Percentiles rank a stretch among this genome's conserved stretches.
Evolutionary conservation across 371 early-diverging fungal species (phyloP).

Genomic region (Sporodiniella umbellata): DNA sequence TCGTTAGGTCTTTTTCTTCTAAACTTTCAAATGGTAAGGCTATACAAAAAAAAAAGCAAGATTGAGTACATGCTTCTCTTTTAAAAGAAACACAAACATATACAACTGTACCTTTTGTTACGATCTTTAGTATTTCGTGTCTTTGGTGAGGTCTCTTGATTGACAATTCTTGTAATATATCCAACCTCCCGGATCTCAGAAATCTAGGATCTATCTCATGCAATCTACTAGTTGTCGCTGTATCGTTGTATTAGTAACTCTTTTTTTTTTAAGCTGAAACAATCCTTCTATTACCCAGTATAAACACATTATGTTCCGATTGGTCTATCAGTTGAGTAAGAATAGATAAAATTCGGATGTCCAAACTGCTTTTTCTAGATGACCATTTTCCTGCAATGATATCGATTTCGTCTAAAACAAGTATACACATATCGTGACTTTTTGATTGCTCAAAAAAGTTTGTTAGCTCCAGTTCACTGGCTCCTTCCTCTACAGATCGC

Average conservation of each 20-base stretch:
- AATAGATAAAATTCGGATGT: slow-evolving; percentile 26
- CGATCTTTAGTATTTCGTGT: slow-evolving; percentile 37
- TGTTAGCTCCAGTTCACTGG: slow-evolving; percentile 46
- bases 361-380: slow-evolving; percentile 36
- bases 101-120: slow-evolving; percentile 41
- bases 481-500: slow-evolving; percentile 51
- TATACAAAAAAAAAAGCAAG: too few relatives aligned
- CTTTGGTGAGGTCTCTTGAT: slow-evolving; percentile 50
- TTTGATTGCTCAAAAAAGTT: slow-evolving; percentile 34
- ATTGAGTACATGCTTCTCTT: too few relatives aligned
- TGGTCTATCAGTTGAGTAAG: slow-evolving; percentile 39
- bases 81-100: too few relatives aligned
- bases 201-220: slow-evolving; percentile 55
- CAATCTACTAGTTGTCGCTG: slow-evolving; percentile 54
- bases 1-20: slow-evolving; percentile 40
- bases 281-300: slow-evolving; percentile 45
- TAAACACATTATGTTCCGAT: slow-evolving; percentile 30
- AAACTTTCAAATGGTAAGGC: slow-evolving; percentile 54
- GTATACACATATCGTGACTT: slow-evolving; percentile 30
- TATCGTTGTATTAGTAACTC: neutral
- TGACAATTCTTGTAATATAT: slow-evolving; percentile 44
- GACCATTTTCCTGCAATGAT: slow-evolving; percentile 47
- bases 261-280: neutral
- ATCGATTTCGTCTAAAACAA: slow-evolving; percentile 65
- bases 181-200: slow-evolving; percentile 58